Evolutionary conservation across 2,329 filamentous ascomycete species (phyloP).

Genomic region (Scedosporium minutisporum): DNA sequence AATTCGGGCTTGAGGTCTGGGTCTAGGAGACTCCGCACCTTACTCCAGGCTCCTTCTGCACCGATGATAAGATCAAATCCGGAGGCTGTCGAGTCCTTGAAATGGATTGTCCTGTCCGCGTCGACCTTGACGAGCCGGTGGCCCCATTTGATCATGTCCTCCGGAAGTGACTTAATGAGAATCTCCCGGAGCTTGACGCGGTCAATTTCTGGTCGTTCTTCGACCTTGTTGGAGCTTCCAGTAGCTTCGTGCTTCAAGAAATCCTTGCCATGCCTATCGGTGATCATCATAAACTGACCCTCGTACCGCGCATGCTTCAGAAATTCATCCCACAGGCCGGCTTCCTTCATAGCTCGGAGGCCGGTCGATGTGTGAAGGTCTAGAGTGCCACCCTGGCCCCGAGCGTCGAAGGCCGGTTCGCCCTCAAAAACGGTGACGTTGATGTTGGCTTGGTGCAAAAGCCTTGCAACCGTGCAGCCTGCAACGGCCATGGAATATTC

Average conservation of each 20-base stretch:
- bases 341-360: constrained; percentile 39
- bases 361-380: constrained; percentile 44
- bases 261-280: constrained; percentile 20
- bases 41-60: constrained; percentile 28
- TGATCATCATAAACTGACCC: constrained; percentile 37
- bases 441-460: constrained; percentile 37
- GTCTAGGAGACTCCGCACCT: constrained; percentile 25
- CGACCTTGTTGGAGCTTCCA: constrained; percentile 18
- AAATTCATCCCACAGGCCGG: constrained; percentile 40
- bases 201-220: constrained; percentile 44
- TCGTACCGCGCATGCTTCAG: constrained; percentile 40
- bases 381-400: constrained; percentile 41
- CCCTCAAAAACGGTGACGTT: constrained; percentile 41
- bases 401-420: constrained; percentile 31
- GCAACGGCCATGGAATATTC: too few species aligned
- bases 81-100: constrained; percentile 20
- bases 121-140: constrained; percentile 30
- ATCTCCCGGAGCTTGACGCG: constrained; percentile 33
- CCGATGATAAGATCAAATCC: constrained; percentile 30
- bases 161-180: constrained; percentile 33
- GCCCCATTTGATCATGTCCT: constrained; percentile 35
- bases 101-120: constrained; percentile 24
- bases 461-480: constrained; percentile 39
- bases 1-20: constrained; percentile 31
- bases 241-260: constrained; percentile 4